A percentile compares a stretch with the other conserved stretches of the same genome.
phyloP scores from a whole-genome alignment of 2,329 filamentous ascomycete genomes.

The Colletotrichum filicis region DNA sequence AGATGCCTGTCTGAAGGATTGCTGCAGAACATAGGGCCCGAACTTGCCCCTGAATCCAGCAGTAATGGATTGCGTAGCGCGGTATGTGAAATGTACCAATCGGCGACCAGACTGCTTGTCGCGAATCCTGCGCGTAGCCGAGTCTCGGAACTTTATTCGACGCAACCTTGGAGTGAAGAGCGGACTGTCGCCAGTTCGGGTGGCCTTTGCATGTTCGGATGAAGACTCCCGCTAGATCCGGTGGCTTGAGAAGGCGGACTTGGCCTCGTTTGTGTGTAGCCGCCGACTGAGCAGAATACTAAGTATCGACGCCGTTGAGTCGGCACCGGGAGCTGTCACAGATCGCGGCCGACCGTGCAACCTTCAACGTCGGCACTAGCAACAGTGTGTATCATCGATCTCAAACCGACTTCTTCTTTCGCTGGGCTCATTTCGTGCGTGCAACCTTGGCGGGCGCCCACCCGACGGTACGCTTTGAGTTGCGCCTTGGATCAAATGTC shows the following conservation, averaged over 20 bases:
- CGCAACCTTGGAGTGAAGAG: background rate
- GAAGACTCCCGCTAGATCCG: no score
- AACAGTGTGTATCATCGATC: background rate
- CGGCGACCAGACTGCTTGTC: background rate
- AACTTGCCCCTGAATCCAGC: conserved; percentile 1
- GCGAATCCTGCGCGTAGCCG: background rate
- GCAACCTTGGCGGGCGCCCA: background rate
- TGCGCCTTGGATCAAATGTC: background rate
- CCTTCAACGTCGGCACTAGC: background rate
- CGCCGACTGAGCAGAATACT: no score
- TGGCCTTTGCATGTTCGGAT: background rate
- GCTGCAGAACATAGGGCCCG: background rate
- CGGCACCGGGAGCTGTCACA: background rate
- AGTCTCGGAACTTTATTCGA: background rate
- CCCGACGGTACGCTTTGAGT: background rate
- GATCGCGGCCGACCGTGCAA: background rate
- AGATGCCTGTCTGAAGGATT: background rate
- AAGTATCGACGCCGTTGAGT: background rate
- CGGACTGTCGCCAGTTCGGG: background rate
- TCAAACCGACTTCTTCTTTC: background rate
- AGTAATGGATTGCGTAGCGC: background rate
- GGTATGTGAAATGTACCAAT: conserved; percentile 3
- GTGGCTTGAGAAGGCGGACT: no score
- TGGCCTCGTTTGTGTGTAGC: no score
- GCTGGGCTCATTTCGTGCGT: background rate